A percentile compares a stretch with the other conserved stretches of the same genome.
Evolutionary conservation across 2,329 filamentous ascomycete species (phyloP).

Genomic region (Paecilomyces variotii): DNA sequence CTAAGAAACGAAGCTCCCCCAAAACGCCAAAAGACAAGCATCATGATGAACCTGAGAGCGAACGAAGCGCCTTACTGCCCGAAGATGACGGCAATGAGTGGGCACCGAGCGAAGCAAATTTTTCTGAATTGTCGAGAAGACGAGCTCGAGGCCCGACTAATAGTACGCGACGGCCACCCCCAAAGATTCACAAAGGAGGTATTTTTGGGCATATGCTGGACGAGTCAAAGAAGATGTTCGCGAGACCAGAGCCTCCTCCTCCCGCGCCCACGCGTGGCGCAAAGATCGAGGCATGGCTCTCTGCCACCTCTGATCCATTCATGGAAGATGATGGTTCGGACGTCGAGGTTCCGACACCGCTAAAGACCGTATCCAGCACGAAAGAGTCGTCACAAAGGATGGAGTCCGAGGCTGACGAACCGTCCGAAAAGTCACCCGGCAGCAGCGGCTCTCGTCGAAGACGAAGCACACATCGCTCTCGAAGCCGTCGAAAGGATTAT

Average conservation of each 20-base stretch:
- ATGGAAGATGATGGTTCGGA: constrained; percentile 31
- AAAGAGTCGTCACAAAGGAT: constrained; percentile 15
- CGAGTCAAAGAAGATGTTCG: constrained; percentile 39
- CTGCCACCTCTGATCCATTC: constrained; percentile 49
- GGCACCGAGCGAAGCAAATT: constrained; percentile 31
- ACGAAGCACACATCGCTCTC: neutral
- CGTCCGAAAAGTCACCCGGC: neutral
- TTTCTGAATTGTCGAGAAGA: constrained; percentile 30
- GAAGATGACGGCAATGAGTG: constrained; percentile 25
- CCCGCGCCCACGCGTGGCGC: constrained; percentile 34
- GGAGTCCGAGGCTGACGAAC: neutral
- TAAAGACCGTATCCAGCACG: constrained; percentile 34
- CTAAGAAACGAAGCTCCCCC: constrained; percentile 12
- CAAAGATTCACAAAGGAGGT: constrained; percentile 31
- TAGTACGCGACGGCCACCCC: constrained; percentile 9
- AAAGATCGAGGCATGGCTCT: constrained; percentile 57
- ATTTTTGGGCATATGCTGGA: constrained; percentile 38
- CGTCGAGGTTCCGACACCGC: constrained; percentile 32
- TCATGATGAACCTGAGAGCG: constrained; percentile 15
- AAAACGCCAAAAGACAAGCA: constrained; percentile 14
- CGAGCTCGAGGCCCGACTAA: constrained; percentile 22
- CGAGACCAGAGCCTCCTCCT: constrained; percentile 32
- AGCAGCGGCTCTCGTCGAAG: neutral
- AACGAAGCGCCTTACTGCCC: constrained; percentile 16
- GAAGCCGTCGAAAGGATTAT: neutral